Evolutionary conservation across 2,329 filamentous ascomycete genomes (phyloP).

Genomic region (Kalaharituber pfeilii): DNA sequence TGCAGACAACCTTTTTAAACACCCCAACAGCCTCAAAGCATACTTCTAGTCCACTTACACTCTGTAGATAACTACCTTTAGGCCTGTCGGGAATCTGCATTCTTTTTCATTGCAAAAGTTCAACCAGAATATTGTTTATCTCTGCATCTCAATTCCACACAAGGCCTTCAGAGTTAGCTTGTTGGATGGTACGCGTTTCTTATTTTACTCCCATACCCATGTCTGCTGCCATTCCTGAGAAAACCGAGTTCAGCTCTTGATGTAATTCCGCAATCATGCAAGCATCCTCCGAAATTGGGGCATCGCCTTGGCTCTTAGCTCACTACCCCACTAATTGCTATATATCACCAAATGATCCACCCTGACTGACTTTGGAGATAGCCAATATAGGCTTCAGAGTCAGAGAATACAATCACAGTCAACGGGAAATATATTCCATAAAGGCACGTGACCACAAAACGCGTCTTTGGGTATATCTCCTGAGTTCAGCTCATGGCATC

Average conservation of each 20-base stretch:
- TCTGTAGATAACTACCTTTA: background rate
- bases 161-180: background rate
- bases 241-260: background rate
- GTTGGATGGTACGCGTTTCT: background rate
- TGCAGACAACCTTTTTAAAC: background rate
- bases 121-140: background rate
- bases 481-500: background rate
- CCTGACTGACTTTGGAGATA: background rate
- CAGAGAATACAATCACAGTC: background rate
- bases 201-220: background rate
- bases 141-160: background rate
- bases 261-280: background rate
- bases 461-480: background rate
- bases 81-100: background rate
- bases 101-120: background rate
- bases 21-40: background rate
- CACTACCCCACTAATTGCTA: background rate
- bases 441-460: background rate
- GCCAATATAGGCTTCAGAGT: background rate
- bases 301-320: background rate
- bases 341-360: background rate
- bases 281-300: background rate
- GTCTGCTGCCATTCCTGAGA: background rate
- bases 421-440: background rate
- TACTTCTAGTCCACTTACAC: background rate